phyloP scores from a whole-genome alignment of 495 filamentous ascomycete genomes.

The Darksidea phi region DNA sequence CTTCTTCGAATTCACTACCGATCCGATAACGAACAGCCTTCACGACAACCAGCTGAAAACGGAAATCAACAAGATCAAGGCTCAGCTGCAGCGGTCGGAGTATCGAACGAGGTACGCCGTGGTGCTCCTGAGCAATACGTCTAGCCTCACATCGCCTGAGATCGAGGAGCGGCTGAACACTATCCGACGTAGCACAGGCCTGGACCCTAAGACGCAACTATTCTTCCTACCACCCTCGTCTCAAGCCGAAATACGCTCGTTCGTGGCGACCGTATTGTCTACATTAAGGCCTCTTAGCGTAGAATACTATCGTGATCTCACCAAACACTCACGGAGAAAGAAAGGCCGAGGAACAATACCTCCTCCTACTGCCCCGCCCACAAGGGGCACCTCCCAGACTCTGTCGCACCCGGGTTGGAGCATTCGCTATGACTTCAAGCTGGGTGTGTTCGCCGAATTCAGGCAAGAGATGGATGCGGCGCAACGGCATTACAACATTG shows the following conservation, averaged over 20 bases:
- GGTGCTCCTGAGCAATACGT: slow-evolving; percentile 71
- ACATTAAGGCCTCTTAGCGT: slow-evolving; percentile 60
- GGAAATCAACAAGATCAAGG: slow-evolving; percentile 75
- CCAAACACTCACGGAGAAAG: slow-evolving; percentile 84
- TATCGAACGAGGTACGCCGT: slow-evolving; percentile 74
- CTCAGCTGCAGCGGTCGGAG: slow-evolving; percentile 61
- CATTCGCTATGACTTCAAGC: slow-evolving; percentile 88
- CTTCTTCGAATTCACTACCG: slow-evolving; percentile 68
- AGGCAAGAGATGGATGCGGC: slow-evolving; percentile 87
- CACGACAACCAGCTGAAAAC: slow-evolving; percentile 85
- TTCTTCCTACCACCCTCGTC: slow-evolving; percentile 72
- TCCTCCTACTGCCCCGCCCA: slow-evolving; percentile 79
- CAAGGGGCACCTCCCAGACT: slow-evolving; percentile 75
- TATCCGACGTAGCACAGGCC: slow-evolving; percentile 71
- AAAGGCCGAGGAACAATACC: slow-evolving; percentile 70
- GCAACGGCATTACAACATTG: slow-evolving; percentile 74
- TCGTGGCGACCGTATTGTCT: slow-evolving; percentile 61
- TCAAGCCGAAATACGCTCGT: slow-evolving; percentile 59
- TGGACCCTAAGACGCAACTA: slow-evolving; percentile 73
- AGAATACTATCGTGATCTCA: slow-evolving; percentile 88
- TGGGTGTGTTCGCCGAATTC: slow-evolving; percentile 85
- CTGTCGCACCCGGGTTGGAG: slow-evolving; percentile 85
- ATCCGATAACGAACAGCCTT: slow-evolving; percentile 65
- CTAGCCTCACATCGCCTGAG: slow-evolving; percentile 56
- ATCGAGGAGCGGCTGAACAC: slow-evolving; percentile 72